Base-by-base conservation (phyloP, 257 asterid species). In the Leonotis leonurus region DNA sequence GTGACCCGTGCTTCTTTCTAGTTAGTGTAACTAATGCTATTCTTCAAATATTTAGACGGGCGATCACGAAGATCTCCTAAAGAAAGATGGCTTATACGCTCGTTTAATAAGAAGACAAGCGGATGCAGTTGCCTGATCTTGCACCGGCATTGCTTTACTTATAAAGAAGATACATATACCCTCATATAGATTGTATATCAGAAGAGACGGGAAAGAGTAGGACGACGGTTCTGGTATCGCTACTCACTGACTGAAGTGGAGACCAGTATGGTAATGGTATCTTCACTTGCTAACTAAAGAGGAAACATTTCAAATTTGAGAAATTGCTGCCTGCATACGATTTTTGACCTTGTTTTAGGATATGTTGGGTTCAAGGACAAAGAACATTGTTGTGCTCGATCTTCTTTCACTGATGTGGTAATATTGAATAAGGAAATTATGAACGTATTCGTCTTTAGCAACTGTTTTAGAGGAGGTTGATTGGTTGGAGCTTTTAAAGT, bases 61-160 rank as follows among this genome's bases (percentile, higher is more conserved):
- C 44, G 74, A 59, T 78, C 99, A 92, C 70, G 27, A 53, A 1
- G 97, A 89, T 71, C 94, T 92, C 39, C 57, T 85, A 26, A 63
- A 37, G 66, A 80, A 72, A 32, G 95, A 81, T 26, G 99, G 99
- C 13, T 62, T 89, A 64, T 92, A 89, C 40, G 89, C 97, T 26
- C 91, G 95, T 56, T 72, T 92, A 71, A 78, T 75, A 52, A 86
- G 82, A 70, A 74, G 83, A 75, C 99, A 92, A 69, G 89, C 85
- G 1, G 97, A 89, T 74, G 86, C 86, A 48, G 90, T 89, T 64
- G 89, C 85, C 30, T 82, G 85, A 80, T 61, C 58, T 22, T 41
- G 17, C 21, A 22, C 46, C 60, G 33, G 2, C 21, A 22, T 25
- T 9, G 17, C 46, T 35, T 22, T 60, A 39, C 52, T n/a, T 22